Conservation (phyloP, 768 basidiomycete genomes). For the Podaxis sp. region DNA sequence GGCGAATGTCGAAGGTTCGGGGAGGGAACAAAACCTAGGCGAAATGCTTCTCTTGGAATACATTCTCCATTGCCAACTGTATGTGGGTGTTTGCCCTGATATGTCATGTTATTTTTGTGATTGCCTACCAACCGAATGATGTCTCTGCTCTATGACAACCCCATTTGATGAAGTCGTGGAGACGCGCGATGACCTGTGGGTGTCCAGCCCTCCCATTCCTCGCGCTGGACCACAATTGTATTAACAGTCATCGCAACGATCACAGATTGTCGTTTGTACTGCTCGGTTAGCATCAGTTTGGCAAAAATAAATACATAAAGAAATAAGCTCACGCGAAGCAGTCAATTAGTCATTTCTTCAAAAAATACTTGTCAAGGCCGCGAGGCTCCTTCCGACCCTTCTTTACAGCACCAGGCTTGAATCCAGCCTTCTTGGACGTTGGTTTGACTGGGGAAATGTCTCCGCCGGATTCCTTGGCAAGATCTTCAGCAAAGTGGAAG, state of each 20-base stretch:
- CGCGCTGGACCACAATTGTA: not conserved
- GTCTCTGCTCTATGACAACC: not conserved
- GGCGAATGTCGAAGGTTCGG: slow-evolving; percentile 6
- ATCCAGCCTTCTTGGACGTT: slow-evolving; percentile 15
- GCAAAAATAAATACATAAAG: not conserved
- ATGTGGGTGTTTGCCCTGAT: slow-evolving; percentile 8
- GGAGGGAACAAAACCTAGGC: slow-evolving; percentile 6
- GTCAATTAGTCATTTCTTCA: slow-evolving; percentile 26
- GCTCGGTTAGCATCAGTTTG: not conserved
- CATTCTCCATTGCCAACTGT: slow-evolving; percentile 1
- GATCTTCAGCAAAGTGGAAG: slow-evolving; percentile 84
- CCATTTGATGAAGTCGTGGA: slow-evolving; percentile 12
- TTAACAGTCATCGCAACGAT: slow-evolving; percentile 8
- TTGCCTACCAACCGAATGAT: not conserved
- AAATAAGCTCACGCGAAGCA: not conserved
- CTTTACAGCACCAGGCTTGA: slow-evolving; percentile 18
- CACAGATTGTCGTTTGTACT: not conserved
- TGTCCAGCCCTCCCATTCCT: not conserved
- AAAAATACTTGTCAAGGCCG: slow-evolving; percentile 43
- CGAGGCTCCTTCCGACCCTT: slow-evolving; percentile 32
- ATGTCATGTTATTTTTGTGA: slow-evolving; percentile 9
- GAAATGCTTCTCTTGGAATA: not conserved
- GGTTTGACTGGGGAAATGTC: slow-evolving; percentile 16
- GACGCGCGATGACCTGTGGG: not conserved
- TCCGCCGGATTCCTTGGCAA: slow-evolving; percentile 47